phyloP scores from a whole-genome alignment of 2,329 filamentous ascomycete genomes.

The Phialophora macrospora region DNA sequence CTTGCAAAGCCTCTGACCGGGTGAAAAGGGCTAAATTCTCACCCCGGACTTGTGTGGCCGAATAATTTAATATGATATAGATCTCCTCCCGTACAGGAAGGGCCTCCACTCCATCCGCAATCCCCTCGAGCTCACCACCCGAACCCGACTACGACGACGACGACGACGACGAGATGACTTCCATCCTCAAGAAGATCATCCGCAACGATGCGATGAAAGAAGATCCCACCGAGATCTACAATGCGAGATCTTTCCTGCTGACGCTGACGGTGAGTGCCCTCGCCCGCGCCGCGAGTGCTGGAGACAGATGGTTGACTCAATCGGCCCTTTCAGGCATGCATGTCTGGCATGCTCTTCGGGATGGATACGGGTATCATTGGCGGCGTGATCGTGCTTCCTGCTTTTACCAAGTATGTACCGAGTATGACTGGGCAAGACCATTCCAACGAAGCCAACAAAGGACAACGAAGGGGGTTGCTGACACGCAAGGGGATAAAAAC shows the following conservation, averaged over 20 bases:
- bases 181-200: conserved; percentile 61
- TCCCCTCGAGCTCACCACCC: too few relatives aligned
- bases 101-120: not conserved
- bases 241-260: conserved; percentile 69
- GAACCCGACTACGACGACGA: too few relatives aligned
- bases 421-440: too few relatives aligned
- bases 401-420: conserved; percentile 16
- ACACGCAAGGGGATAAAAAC: conserved; percentile 19
- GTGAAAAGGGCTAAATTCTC: too few relatives aligned
- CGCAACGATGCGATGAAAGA: conserved; percentile 72
- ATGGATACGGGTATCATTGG: conserved; percentile 71
- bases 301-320: conserved; percentile 2
- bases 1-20: not conserved
- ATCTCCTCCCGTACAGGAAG: too few relatives aligned
- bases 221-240: conserved; percentile 71
- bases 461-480: not conserved
- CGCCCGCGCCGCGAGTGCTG: not conserved
- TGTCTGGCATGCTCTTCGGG: conserved; percentile 71
- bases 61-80: too few relatives aligned
- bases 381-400: conserved; percentile 49
- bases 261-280: conserved; percentile 44
- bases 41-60: too few relatives aligned
- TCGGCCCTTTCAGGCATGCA: conserved; percentile 59
- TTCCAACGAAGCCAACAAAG: too few relatives aligned
- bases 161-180: conserved; percentile 4